Evolutionary conservation across 2,329 filamentous ascomycete genomes (phyloP).

Genomic region (Aaosphaeria pasadenensis): DNA sequence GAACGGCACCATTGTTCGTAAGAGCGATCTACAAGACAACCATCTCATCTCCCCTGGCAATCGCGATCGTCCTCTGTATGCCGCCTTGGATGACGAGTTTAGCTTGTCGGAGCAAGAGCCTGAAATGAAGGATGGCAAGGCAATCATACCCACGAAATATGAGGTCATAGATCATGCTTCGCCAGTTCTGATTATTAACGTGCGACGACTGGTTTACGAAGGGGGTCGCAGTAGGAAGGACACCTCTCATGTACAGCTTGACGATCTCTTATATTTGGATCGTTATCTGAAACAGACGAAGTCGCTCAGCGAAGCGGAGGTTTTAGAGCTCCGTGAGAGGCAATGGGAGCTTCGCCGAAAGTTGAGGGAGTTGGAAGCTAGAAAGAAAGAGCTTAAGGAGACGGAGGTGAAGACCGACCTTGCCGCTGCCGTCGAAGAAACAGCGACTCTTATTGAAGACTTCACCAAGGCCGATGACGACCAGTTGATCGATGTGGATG

Average conservation of each 20-base stretch:
- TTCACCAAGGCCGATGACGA: conserved; percentile 8
- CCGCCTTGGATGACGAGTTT: conserved; percentile 81
- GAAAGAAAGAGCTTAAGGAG: conserved; percentile 41
- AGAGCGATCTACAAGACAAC: conserved; percentile 61
- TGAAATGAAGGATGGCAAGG: conserved; percentile 6
- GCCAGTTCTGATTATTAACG: conserved; percentile 82
- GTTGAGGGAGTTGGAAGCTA: conserved; percentile 54
- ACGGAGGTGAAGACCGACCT: conserved; percentile 30
- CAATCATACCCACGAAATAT: conserved; percentile 17
- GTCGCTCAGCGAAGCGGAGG: conserved; percentile 32
- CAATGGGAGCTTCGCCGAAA: conserved; percentile 73
- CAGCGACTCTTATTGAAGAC: conserved; percentile 20
- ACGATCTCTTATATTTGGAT: conserved; percentile 80
- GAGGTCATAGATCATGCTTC: conserved; percentile 60
- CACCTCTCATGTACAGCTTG: conserved; percentile 68
- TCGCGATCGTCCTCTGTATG: conserved; percentile 68
- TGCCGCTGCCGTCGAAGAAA: conserved; percentile 28
- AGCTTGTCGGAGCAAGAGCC: conserved; percentile 68
- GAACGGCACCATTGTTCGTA: conserved; percentile 45
- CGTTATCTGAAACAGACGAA: conserved; percentile 59
- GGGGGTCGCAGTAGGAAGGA: conserved; percentile 49
- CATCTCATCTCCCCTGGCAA: conserved; percentile 58
- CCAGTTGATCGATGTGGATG: conserved; percentile 8
- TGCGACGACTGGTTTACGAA: conserved; percentile 77
- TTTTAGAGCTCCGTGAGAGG: conserved; percentile 63